A percentile compares a stretch with the other conserved stretches of the same genome.
phyloP scores from a whole-genome alignment of 495 filamentous ascomycete genomes.

The Trichoderma asperelloides region DNA sequence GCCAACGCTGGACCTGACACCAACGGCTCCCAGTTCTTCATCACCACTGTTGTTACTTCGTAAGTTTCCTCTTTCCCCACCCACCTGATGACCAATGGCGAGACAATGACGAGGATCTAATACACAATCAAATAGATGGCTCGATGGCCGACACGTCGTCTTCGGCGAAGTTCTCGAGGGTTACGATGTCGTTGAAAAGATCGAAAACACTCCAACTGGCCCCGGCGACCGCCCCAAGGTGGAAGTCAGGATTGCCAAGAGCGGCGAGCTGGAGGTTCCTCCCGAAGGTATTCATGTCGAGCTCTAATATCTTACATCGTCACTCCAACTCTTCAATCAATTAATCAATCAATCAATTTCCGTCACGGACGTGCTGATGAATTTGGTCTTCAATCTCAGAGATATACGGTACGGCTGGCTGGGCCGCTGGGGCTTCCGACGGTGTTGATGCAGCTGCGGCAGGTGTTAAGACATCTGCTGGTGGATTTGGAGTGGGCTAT shows the following conservation, averaged over 20 bases:
- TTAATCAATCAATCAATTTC: neutral
- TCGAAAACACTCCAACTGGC: conserved; percentile 69
- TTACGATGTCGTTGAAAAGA: conserved; percentile 80
- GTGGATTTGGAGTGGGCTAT: neutral
- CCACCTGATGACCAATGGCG: neutral
- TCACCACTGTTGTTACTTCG: conserved; percentile 76
- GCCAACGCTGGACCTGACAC: conserved; percentile 96
- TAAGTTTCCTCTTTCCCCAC: conserved; percentile 33
- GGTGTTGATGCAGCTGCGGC: neutral
- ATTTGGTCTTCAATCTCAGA: conserved; percentile 1
- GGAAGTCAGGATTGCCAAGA: conserved; percentile 83
- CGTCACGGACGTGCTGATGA: conserved; percentile 1
- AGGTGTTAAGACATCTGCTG: neutral
- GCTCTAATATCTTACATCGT: conserved; percentile 49
- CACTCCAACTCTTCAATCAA: neutral
- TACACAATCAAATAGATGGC: conserved; percentile 50
- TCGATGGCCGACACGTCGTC: conserved; percentile 83
- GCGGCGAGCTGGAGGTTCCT: conserved; percentile 81
- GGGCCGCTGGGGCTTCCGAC: neutral
- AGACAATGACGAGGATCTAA: neutral
- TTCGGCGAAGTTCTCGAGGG: conserved; percentile 89
- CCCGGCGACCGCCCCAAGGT: conserved; percentile 64
- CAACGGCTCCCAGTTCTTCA: conserved; percentile 99
- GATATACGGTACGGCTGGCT: neutral
- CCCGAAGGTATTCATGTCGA: conserved; percentile 98